These are phyloP conservation scores for Colletotrichum tabaci DNA, from an alignment of 2,329 filamentous ascomycete species.

Conservation along the genomic window DNA sequence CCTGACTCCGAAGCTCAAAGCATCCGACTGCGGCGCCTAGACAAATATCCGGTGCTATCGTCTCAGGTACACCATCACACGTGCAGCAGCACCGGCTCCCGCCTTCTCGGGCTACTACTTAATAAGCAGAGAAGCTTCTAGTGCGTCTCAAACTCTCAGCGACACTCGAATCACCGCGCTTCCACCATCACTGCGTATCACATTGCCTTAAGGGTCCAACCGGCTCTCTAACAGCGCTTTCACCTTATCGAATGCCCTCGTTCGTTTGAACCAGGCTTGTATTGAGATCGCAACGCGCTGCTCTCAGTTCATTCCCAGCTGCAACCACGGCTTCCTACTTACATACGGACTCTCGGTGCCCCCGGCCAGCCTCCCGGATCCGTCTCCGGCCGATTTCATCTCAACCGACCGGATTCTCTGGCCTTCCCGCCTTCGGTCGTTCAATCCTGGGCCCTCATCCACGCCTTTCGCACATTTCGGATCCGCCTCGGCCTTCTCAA, in stretches of 20 bases:
- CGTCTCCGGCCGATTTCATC: conserved; percentile 26
- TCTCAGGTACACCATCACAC: neutral
- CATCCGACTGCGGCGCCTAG: conserved; percentile 1
- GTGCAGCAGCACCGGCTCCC: neutral
- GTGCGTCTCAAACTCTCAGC: conserved; percentile 2
- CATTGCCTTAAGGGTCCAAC: neutral
- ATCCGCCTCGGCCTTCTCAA: neutral
- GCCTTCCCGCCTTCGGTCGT: neutral
- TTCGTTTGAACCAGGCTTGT: neutral
- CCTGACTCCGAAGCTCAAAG: neutral
- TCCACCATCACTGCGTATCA: conserved; percentile 1
- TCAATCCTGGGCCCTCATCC: neutral
- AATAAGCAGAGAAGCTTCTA: conserved; percentile 38
- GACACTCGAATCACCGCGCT: neutral
- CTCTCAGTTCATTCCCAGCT: neutral
- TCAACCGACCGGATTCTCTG: neutral
- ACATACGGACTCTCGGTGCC: neutral
- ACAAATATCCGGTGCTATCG: neutral
- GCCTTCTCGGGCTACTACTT: conserved; percentile 14
- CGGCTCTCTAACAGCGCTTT: neutral
- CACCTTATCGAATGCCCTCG: neutral
- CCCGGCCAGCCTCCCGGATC: conserved; percentile 6
- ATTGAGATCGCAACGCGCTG: neutral
- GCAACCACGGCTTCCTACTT: conserved; percentile 8
- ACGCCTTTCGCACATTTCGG: neutral